phyloP scores from a whole-genome alignment of 306 rosid species.

The apple (Malus domestica) region ASM211411v1 NC_041799.1:216001-216500 shows the following conservation, averaged over 20 bases:
- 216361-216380: not conserved
- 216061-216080: conserved; percentile 52
- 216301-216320: not conserved
- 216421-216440: conserved; percentile 69
- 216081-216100: conserved; percentile 65
- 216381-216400: not conserved
- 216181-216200: conserved; percentile 77
- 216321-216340: not conserved
- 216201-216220: conserved; percentile 73
- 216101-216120: conserved; percentile 97
- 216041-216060: conserved; percentile 38
- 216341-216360: not conserved
- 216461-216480: conserved; percentile 60
- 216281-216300: not conserved
- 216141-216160: conserved; percentile 77
- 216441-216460: conserved; percentile 72
- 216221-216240: conserved; percentile 85
- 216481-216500: conserved; percentile 35
- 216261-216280: not conserved
- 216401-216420: conserved; percentile 59
- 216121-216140: conserved; percentile 84
- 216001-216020: conserved; percentile 61
- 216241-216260: conserved; percentile 42
- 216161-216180: conserved; percentile 85
- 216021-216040: conserved; percentile 48